Evolutionary conservation across 164 flowering plant genomes (phyloP).

Genomic region (Litsea cubeba): DNA sequence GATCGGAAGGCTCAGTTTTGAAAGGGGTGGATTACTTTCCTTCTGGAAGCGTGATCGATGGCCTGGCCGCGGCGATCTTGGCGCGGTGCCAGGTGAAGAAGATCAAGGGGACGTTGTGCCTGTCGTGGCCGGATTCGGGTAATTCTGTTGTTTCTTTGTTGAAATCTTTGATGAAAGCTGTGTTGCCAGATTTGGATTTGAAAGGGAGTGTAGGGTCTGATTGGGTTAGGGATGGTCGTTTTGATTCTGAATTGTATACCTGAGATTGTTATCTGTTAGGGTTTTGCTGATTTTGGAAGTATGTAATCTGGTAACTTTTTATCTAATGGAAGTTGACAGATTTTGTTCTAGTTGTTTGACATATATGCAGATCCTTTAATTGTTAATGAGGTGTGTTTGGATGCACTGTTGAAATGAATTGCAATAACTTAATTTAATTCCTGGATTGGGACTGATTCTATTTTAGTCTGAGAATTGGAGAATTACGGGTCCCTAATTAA

Average conservation of each 20-base stretch:
- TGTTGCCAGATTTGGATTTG: neutral
- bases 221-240: conserved; percentile 5
- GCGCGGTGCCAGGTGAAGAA: conserved; percentile 13
- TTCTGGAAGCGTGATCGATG: conserved; percentile 18
- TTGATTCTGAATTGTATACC: conserved; percentile 12
- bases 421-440: too few species aligned
- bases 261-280: neutral
- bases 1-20: conserved; percentile 1
- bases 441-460: too few species aligned
- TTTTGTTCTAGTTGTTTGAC: too few species aligned
- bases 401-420: too few species aligned
- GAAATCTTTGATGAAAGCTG: conserved; percentile 6
- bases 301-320: too few species aligned
- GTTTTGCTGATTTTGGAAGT: too few species aligned
- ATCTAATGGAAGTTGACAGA: too few species aligned
- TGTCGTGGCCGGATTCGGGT: conserved; percentile 16
- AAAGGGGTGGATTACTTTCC: conserved; percentile 11
- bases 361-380: too few species aligned
- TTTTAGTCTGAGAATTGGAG: too few species aligned
- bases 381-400: too few species aligned
- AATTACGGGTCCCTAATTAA: too few species aligned
- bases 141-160: conserved; percentile 8
- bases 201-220: neutral
- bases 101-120: conserved; percentile 12
- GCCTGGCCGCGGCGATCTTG: conserved; percentile 13